Percentiles rank a stretch among this genome's conserved stretches.
phyloP scores from a whole-genome alignment of 495 filamentous ascomycete genomes.

The Clavariopsis aquatica region DNA sequence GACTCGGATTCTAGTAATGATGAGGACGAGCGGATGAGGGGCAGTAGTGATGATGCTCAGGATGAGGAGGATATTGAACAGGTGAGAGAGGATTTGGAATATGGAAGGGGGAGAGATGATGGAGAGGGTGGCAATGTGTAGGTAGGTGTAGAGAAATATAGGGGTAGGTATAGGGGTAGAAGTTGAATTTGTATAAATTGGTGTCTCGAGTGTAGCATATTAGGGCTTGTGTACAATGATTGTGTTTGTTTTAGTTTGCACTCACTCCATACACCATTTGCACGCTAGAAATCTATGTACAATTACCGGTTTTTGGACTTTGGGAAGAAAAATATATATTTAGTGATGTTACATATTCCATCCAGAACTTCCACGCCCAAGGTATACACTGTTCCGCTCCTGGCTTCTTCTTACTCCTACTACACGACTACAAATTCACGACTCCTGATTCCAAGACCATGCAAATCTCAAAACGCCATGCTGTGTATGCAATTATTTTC shows the following conservation, averaged over 20 bases:
- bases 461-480: background rate
- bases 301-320: too few species aligned
- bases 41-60: constrained; percentile 4
- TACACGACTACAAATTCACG: background rate
- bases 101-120: constrained; percentile 18
- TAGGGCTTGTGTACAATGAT: too few species aligned
- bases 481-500: background rate
- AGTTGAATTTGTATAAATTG: too few species aligned
- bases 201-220: too few species aligned
- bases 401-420: background rate
- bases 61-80: constrained; percentile 24
- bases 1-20: constrained; percentile 36
- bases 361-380: too few species aligned
- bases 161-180: background rate
- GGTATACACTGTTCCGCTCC: too few species aligned
- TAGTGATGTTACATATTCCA: too few species aligned
- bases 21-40: constrained; percentile 14
- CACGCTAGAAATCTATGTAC: too few species aligned
- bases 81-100: constrained; percentile 17
- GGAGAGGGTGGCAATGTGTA: too few species aligned
- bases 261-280: too few species aligned
- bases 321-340: too few species aligned
- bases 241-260: too few species aligned
- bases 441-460: background rate
- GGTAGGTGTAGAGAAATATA: background rate